phyloP scores from a whole-genome alignment of 2,329 filamentous ascomycete species.

The Penicillium hesseltinei region DNA sequence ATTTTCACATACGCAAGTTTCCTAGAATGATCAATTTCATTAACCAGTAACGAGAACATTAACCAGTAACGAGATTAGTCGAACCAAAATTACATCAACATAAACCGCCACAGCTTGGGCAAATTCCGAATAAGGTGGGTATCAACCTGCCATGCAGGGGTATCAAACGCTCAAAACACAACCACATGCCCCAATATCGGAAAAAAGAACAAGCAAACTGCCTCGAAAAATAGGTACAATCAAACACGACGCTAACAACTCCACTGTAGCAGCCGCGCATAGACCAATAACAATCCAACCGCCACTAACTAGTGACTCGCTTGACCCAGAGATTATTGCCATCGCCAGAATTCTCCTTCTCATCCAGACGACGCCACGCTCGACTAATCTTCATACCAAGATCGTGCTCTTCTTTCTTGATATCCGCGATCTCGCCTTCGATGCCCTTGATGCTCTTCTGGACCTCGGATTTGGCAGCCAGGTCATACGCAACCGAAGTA shows the following conservation, averaged over 20 bases:
- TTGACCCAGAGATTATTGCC: conserved; percentile 73
- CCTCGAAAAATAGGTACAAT: not conserved
- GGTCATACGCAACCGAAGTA: conserved; percentile 63
- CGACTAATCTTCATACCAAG: conserved; percentile 71
- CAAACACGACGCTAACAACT: not conserved
- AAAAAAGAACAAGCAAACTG: not conserved
- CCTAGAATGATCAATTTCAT: not conserved
- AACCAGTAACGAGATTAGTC: not conserved
- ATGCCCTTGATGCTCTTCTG: conserved; percentile 66
- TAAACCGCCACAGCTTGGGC: not conserved
- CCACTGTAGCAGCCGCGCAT: not conserved
- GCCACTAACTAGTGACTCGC: conserved; percentile 63
- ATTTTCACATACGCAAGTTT: not conserved
- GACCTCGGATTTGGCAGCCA: conserved; percentile 58
- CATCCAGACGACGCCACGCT: conserved; percentile 72
- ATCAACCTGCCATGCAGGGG: conserved; percentile 8
- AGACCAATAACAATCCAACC: not conserved
- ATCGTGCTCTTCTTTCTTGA: conserved; percentile 75
- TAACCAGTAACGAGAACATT: not conserved
- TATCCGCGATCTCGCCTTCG: conserved; percentile 66
- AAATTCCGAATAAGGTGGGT: conserved; percentile 7
- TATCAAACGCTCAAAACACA: conserved; percentile 11
- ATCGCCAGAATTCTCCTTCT: conserved; percentile 49
- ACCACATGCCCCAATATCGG: not conserved
- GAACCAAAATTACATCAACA: not conserved